Evolutionary conservation across 2,329 filamentous ascomycete genomes (phyloP).

Genomic region (Aspergillus phoenicis): DNA sequence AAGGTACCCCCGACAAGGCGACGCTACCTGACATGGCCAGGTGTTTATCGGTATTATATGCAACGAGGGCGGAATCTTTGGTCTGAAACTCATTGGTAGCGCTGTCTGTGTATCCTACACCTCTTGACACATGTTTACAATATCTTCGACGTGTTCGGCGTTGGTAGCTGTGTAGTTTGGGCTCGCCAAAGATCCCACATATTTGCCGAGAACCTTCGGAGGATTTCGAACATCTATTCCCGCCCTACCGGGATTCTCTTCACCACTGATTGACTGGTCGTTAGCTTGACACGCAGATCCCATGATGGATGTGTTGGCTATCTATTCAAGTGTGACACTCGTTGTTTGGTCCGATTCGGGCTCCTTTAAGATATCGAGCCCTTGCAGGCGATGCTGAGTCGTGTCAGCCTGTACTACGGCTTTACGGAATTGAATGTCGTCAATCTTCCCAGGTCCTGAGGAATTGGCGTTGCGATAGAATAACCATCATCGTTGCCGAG

Average conservation of each 20-base stretch:
- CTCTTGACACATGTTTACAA: neutral
- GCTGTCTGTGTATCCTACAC: neutral
- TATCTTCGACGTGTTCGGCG: neutral
- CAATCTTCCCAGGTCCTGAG: neutral
- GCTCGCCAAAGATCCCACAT: no score
- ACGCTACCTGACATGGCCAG: no score
- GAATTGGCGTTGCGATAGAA: no score
- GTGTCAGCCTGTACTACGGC: neutral
- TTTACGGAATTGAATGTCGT: neutral
- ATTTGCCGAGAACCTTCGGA: neutral
- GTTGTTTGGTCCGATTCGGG: neutral
- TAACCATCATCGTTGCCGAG: no score
- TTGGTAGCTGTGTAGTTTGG: neutral
- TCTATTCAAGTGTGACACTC: neutral
- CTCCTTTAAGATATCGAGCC: neutral
- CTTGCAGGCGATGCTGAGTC: neutral
- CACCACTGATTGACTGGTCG: neutral
- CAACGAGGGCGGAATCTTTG: no score
- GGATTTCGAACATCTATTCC: neutral
- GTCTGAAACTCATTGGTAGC: no score
- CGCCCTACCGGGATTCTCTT: neutral
- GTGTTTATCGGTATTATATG: no score
- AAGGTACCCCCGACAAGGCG: neutral
- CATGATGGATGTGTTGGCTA: neutral
- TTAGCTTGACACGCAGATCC: neutral